Conservation (phyloP, 2,329 filamentous ascomycete species). For the Xylogone sp. region DNA sequence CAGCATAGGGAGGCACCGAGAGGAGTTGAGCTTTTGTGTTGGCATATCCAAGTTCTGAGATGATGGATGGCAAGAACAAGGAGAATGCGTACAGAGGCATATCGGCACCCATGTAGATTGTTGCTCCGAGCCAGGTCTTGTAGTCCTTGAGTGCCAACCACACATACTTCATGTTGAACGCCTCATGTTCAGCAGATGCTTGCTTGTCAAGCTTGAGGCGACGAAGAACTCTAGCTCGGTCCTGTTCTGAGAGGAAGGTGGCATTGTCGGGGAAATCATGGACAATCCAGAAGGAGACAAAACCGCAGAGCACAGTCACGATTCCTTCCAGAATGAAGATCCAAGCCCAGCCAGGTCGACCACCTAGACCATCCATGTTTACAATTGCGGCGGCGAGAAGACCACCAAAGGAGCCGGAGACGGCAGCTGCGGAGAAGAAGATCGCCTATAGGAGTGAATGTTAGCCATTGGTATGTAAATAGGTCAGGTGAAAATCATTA, state of each 20-base stretch:
- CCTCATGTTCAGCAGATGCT: slow-evolving; percentile 68
- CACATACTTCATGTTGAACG: slow-evolving; percentile 70
- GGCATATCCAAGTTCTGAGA: slow-evolving; percentile 52
- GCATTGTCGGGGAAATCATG: slow-evolving; percentile 79
- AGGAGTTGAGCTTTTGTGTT: slow-evolving; percentile 66
- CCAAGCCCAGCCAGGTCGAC: slow-evolving; percentile 57
- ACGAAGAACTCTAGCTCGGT: slow-evolving; percentile 68
- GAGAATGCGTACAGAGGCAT: slow-evolving; percentile 73
- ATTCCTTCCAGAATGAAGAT: slow-evolving; percentile 70
- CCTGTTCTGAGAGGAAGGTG: slow-evolving; percentile 64
- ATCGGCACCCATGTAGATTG: slow-evolving; percentile 75
- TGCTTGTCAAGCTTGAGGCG: slow-evolving; percentile 71
- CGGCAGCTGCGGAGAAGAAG: slow-evolving; percentile 79
- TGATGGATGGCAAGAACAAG: slow-evolving; percentile 77
- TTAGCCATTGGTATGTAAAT: too few species aligned
- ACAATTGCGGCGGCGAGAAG: slow-evolving; percentile 69
- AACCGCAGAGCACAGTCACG: slow-evolving; percentile 63
- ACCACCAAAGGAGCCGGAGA: slow-evolving; percentile 75
- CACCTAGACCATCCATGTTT: slow-evolving; percentile 62
- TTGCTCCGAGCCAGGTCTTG: slow-evolving; percentile 75
- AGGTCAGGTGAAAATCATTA: too few species aligned
- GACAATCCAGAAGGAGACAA: slow-evolving; percentile 72
- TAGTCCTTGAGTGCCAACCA: slow-evolving; percentile 73
- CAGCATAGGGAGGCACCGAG: slow-evolving; percentile 72
- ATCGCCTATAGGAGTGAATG: slow-evolving; percentile 44